Evolutionary conservation across 2,329 filamentous ascomycete genomes (phyloP).

Genomic region (Aspergillus puulaauensis): DNA sequence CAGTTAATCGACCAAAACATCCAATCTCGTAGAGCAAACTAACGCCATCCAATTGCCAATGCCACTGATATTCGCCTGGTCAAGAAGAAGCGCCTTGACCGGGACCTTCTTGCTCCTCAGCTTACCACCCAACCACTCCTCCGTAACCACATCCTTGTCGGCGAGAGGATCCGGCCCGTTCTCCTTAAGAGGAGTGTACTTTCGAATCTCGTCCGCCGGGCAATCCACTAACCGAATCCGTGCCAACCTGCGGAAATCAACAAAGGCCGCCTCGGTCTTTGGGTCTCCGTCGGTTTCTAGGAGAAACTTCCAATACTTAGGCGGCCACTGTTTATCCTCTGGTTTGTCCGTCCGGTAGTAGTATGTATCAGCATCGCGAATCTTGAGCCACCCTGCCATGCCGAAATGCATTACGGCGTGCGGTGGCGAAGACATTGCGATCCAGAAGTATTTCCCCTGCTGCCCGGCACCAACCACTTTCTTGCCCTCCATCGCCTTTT

Average conservation of each 20-base stretch:
- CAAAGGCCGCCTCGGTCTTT: slow-evolving; percentile 72
- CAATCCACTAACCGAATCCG: slow-evolving; percentile 82
- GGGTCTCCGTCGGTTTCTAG: slow-evolving; percentile 63
- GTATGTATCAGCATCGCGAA: slow-evolving; percentile 72
- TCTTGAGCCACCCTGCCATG: slow-evolving; percentile 80
- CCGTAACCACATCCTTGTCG: slow-evolving; percentile 74
- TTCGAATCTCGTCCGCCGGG: slow-evolving; percentile 70
- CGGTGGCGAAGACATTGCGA: slow-evolving; percentile 74
- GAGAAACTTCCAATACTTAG: slow-evolving; percentile 84
- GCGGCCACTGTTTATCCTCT: slow-evolving; percentile 73
- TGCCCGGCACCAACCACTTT: slow-evolving; percentile 70
- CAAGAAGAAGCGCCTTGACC: slow-evolving; percentile 82
- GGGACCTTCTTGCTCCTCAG: slow-evolving; percentile 77
- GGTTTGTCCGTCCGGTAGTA: slow-evolving; percentile 70
- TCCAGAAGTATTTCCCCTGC: slow-evolving; percentile 97
- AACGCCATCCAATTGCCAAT: slow-evolving; percentile 95
- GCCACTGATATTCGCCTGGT: slow-evolving; percentile 85
- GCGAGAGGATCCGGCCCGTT: slow-evolving; percentile 92
- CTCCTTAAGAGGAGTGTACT: slow-evolving; percentile 75
- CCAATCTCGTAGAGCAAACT: slow-evolving; percentile 19
- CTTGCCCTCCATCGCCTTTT: slow-evolving; percentile 71
- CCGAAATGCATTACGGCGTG: slow-evolving; percentile 90
- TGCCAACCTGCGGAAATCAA: slow-evolving; percentile 76
- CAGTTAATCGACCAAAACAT: neutral
- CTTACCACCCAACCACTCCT: slow-evolving; percentile 70